Percentiles rank a stretch among this genome's conserved stretches.
These are phyloP conservation scores for Calamus simplicifolius DNA, from an alignment of 176 grass and related monocot species.

Conservation along the genomic window DNA sequence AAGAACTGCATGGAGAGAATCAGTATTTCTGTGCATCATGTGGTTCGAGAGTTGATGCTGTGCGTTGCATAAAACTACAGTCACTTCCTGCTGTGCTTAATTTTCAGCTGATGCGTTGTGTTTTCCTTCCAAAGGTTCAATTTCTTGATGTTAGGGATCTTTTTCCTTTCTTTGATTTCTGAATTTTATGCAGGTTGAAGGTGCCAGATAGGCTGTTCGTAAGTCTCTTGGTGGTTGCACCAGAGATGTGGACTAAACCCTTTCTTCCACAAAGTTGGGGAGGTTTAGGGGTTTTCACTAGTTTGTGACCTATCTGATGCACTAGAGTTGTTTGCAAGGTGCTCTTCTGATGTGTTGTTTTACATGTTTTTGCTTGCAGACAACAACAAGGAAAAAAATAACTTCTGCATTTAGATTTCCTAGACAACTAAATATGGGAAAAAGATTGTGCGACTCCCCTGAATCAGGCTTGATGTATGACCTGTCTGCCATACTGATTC, in stretches of 20 bases:
- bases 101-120: slow-evolving; percentile 91
- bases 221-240: too few relatives aligned
- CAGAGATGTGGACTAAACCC: too few relatives aligned
- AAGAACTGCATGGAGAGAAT: slow-evolving; percentile 86
- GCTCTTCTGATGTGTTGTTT: slow-evolving; percentile 1
- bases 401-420: slow-evolving; percentile 96
- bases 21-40: slow-evolving; percentile 92
- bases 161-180: slow-evolving; percentile 6
- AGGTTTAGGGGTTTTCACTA: too few relatives aligned
- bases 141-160: slow-evolving; percentile 8
- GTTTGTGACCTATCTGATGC: too few relatives aligned
- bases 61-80: slow-evolving; percentile 79
- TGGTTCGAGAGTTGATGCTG: slow-evolving; percentile 75
- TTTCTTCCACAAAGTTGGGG: too few relatives aligned
- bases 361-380: slow-evolving; percentile 31
- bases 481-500: slow-evolving; percentile 86
- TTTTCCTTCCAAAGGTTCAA: slow-evolving; percentile 88
- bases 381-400: slow-evolving; percentile 96
- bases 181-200: too few relatives aligned
- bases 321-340: too few relatives aligned
- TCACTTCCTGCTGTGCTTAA: slow-evolving; percentile 83
- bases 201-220: too few relatives aligned
- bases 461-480: slow-evolving; percentile 56
- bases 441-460: slow-evolving; percentile 46
- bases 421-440: slow-evolving; percentile 55